Conservation (phyloP, 1,284 basidiomycete genomes). For the Sanghuangporus weigelae region DNA sequence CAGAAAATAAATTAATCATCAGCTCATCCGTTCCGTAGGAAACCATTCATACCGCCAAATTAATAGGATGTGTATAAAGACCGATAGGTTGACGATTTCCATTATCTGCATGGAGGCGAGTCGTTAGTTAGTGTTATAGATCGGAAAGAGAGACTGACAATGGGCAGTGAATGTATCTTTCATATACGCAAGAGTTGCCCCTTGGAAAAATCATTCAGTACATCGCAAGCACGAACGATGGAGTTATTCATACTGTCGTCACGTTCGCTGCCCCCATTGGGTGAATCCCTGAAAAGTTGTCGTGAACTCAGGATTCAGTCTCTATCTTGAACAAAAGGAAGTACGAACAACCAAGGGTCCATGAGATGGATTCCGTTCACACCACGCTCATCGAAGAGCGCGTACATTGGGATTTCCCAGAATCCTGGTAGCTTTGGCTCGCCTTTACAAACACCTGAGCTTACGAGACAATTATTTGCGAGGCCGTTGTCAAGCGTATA, state of each 20-base stretch:
- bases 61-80: slow-evolving; percentile 79
- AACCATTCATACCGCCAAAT: slow-evolving; percentile 50
- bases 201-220: background rate
- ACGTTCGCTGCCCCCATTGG: slow-evolving; percentile 44
- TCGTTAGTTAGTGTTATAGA: slow-evolving; percentile 13
- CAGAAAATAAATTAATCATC: background rate
- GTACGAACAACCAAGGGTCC: slow-evolving; percentile 77
- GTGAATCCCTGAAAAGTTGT: slow-evolving; percentile 38
- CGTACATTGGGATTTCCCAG: slow-evolving; percentile 82
- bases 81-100: slow-evolving; percentile 77
- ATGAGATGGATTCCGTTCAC: slow-evolving; percentile 60
- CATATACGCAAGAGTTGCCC: slow-evolving; percentile 68
- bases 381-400: slow-evolving; percentile 63
- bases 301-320: background rate
- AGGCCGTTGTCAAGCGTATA: slow-evolving; percentile 72
- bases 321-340: background rate
- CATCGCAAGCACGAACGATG: background rate
- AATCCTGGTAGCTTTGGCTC: slow-evolving; percentile 71
- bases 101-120: slow-evolving; percentile 35
- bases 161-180: slow-evolving; percentile 71
- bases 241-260: slow-evolving; percentile 36
- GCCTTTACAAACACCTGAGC: slow-evolving; percentile 59
- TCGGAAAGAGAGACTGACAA: slow-evolving; percentile 27
- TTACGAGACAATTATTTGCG: slow-evolving; percentile 70
- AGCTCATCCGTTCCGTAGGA: background rate